phyloP scores from a whole-genome alignment of 1,284 basidiomycete genomes.

The Ceratobasidium sp. region DNA sequence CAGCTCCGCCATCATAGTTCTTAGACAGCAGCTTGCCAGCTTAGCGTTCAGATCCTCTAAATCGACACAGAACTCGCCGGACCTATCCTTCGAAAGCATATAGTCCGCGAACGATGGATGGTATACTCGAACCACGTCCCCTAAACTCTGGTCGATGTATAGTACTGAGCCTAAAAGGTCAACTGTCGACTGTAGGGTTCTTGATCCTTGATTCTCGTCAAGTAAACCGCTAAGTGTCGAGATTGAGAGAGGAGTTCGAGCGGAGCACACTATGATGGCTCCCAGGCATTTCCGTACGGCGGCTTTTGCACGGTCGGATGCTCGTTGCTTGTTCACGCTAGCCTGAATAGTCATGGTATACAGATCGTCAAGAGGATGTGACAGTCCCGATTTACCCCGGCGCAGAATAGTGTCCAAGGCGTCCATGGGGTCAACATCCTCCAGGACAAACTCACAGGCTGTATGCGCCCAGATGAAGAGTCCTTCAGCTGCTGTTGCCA shows the following conservation, averaged over 20 bases:
- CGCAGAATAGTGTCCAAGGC: background rate
- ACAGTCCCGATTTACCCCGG: background rate
- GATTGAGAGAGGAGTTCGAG: background rate
- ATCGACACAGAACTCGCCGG: too few species aligned
- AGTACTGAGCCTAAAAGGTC: background rate
- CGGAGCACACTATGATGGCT: too few species aligned
- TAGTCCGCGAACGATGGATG: slow-evolving; percentile 6
- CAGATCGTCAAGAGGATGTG: background rate
- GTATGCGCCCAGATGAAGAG: slow-evolving; percentile 35
- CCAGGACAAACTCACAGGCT: slow-evolving; percentile 2
- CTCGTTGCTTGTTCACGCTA: too few species aligned
- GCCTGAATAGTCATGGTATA: background rate
- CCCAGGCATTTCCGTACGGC: too few species aligned
- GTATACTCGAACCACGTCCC: background rate
- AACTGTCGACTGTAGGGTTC: background rate
- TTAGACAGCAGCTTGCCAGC: too few species aligned
- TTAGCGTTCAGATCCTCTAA: too few species aligned
- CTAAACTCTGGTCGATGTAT: background rate
- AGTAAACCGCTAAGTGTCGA: background rate
- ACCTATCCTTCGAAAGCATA: background rate
- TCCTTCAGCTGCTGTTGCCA: slow-evolving; percentile 13
- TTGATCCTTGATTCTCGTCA: background rate
- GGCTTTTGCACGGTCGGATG: too few species aligned
- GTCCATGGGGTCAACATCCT: background rate
- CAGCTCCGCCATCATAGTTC: background rate